Base-by-base conservation (phyloP, 2,329 filamentous ascomycete genomes). In the Cercospora nicotianae region DNA sequence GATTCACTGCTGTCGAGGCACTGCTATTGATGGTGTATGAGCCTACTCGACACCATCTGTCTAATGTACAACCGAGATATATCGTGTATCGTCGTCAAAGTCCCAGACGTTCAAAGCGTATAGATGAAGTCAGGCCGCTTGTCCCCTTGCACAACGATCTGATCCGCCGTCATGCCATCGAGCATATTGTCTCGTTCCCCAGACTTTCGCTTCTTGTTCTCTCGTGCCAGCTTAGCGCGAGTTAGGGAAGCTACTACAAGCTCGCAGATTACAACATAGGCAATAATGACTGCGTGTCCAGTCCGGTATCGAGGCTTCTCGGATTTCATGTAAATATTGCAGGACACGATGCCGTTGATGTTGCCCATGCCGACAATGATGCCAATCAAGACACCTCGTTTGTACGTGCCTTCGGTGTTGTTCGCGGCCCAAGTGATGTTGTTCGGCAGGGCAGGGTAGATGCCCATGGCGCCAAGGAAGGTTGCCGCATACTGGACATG, bases 341-440 rank as follows among this genome's bases (percentile, higher is more conserved):
- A 89, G 73, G 86, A 88, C 16, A 97, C 90, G 28, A 97, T 87
- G 60, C 63, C 94, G 77, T 96, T 96, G 53, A 97, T 82, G 76
- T 97, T 97, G 33, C 94, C 94, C 91, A 92, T 96, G 36, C 80
- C 93, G 69, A 97, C 96, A 62, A 97, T 90, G 70, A 96, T 63
- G 0, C 94, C 94, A 0, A 97, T 81, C 0, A 92, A 91, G 13
- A 97, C 90, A 42, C 93, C 94, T 45, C 93, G 88, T 82, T 96
- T 97, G 81, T 96, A 96, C 1, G 94, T 91, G 13, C 94, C 91
- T 80, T 97, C 93, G 39, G 90, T 87, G 70, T 97, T 97, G 81
- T 97, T 97, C 62, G 89, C 89, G 88, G 42, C 84, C 94, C 94
- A 97, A 3, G 90, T 89, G 69, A 97, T 92, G 0, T 92, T 96